Evolutionary conservation across 1,284 basidiomycete genomes (phyloP), one percentile per base, ranked within the genome.

Genomic region (Rhodotorula mucilaginosa): DNA sequence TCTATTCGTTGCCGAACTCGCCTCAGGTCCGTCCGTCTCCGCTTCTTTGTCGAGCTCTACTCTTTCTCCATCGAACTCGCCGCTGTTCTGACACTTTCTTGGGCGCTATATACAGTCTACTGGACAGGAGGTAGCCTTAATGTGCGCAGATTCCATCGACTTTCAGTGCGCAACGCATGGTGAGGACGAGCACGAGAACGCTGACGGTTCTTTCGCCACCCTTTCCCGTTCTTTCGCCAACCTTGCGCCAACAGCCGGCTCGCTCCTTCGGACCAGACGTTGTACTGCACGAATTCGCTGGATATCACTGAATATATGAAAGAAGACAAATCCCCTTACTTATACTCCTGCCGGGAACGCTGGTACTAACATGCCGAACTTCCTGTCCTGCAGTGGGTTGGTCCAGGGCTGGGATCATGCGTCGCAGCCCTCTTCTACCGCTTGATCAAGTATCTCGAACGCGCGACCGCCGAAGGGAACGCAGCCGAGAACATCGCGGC

Each of bases 201-300:
- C 39, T 44, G 39, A 44, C 39, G 39, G 39, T 44, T 44, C 39
- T 44, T 44, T 44, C 10, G 39, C 39, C 39, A 44, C 39, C 10
- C 39, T 44, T 44, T 10, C 39, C 10, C 39, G 2, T 12, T 2
- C 39, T 13, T 44, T 10, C 12, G 39, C 39, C 10, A 44, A 44
- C 10, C 10, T 44, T 44, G 10, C 12, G 39, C 39, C 39, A 13
- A 12, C 29, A 58, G 57, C 64, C 63, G 6, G 67, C 71, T 10
- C 54, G 70, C 26, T 82, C 89, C 0, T 90, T 91, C 78, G 90
- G 89, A 0, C 90, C 90, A 0, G 88, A 89, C 7, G 88, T 87
- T 19, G 83, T 90, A 52, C 83, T 85, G 2, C 85, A 86, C 13
- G 59, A 67, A 6, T 91, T 90, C 79, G 78, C 81, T 48, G 75